Percentiles rank a stretch among this genome's conserved stretches.
Conservation (phyloP, 2,329 filamentous ascomycete genomes). For the Colletotrichum acutatum region DNA sequence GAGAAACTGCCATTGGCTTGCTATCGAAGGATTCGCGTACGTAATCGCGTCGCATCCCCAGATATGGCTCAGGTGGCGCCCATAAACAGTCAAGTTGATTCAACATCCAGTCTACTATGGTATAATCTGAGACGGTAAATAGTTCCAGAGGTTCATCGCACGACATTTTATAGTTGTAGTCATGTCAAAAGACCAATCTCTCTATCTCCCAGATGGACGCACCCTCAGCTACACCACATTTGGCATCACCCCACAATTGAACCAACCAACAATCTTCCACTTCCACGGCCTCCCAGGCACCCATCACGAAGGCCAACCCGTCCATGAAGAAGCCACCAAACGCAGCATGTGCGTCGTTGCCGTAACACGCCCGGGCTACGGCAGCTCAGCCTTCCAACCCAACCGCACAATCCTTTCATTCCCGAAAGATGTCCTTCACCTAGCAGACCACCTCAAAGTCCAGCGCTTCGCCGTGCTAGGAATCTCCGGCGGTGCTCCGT, state of each 20-base stretch:
- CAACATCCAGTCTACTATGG: neutral
- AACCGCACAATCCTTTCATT: slow-evolving; percentile 46
- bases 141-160: neutral
- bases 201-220: slow-evolving; percentile 50
- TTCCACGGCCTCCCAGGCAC: slow-evolving; percentile 56
- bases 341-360: slow-evolving; percentile 48
- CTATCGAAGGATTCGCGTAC: neutral
- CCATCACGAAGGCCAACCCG: slow-evolving; percentile 47
- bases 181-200: neutral
- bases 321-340: slow-evolving; percentile 41
- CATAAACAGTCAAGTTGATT: neutral
- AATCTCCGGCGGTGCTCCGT: slow-evolving; percentile 49
- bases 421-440: slow-evolving; percentile 45
- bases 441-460: slow-evolving; percentile 42
- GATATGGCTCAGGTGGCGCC: neutral
- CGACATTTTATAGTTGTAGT: too few species aligned
- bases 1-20: neutral
- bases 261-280: slow-evolving; percentile 47
- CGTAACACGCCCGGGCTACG: slow-evolving; percentile 54
- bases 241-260: slow-evolving; percentile 40
- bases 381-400: slow-evolving; percentile 50
- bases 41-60: neutral
- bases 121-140: neutral
- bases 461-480: slow-evolving; percentile 47
- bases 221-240: slow-evolving; percentile 52